Base-by-base conservation (phyloP, 2,329 filamentous ascomycete genomes). In the Balansia obtecta region DNA sequence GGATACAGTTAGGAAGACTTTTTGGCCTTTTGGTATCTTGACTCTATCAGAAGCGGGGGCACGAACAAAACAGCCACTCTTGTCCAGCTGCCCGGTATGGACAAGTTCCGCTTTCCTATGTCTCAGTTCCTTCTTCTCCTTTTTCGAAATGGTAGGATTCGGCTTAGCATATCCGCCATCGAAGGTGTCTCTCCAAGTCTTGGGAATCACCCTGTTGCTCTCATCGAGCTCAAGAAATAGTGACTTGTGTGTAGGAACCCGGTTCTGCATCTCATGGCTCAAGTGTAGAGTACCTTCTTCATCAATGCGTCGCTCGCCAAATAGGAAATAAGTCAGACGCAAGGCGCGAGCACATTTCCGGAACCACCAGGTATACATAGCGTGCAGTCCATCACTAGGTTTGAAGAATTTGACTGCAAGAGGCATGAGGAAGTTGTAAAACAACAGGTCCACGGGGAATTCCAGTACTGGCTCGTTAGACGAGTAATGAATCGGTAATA, bases 331-430 rank as follows among this genome's bases (percentile, higher is more conserved):
- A 1, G 88, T 94, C 37, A 98, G 73, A 20, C 91, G 80, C 48
- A 98, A 72, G 40, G 75, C 71, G 47, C 87, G 77, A 12, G 90
- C 93, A 63, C 90, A 95, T 58, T 79, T 82, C 57, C 85, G 83
- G 70, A 98, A 95, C 88, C 93, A 98, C 91, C 91, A 97, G 8
- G 82, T 83, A 64, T 95, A 98, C 74, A 96, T 84, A 50, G 77
- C 73, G 58, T 95, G 86, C 3, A 98, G 72, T 0, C 81, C 85
- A 61, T 95, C 86, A 48, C 87, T 88, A 2, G 91, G 90, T 62
- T 86, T 87, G 67, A 95, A 84, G 58, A 88, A 83, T 58, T 80
- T 85, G 57, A 97, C 80, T 12, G 90, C 83, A 46, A 95, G 70
- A 0, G 93, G 93, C 74, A 96, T 93, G 45, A 96, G 72, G 64